Conservation (phyloP, 257 asterid species). For the Phtheirospermum japonicum region DNA sequence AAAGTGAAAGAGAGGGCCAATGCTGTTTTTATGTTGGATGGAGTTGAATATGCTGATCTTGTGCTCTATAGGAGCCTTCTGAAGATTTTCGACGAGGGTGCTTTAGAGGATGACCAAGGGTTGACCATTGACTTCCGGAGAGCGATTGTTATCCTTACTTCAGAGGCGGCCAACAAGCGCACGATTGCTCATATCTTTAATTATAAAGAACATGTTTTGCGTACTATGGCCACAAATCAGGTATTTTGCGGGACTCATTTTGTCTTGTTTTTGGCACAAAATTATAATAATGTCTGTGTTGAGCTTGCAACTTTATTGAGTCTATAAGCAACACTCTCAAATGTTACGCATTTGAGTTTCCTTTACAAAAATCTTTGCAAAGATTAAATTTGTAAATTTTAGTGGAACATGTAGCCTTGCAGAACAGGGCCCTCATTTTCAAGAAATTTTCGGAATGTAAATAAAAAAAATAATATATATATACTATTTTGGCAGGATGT, state of each 20-base stretch:
- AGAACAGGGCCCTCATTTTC: too few species aligned
- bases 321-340: too few species aligned
- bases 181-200: background rate
- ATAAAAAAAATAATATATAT: too few species aligned
- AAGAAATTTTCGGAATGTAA: too few species aligned
- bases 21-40: slow-evolving; percentile 2
- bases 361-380: too few species aligned
- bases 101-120: background rate
- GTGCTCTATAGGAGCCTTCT: background rate
- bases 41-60: background rate
- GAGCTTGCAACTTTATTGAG: too few species aligned
- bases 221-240: background rate
- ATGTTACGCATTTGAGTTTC: too few species aligned
- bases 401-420: too few species aligned
- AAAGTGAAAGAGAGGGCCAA: background rate
- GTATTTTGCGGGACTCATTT: too few species aligned
- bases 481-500: slow-evolving; percentile 14
- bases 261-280: background rate
- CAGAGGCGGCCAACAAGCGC: background rate
- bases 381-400: too few species aligned
- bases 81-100: too few species aligned
- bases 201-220: background rate
- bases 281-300: too few species aligned
- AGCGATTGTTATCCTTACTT: slow-evolving; percentile 9
- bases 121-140: background rate